Evolutionary conservation across 176 grass and related monocot species (phyloP), one percentile per base, ranked within the genome.

Genomic region (Poa pratensis): DNA sequence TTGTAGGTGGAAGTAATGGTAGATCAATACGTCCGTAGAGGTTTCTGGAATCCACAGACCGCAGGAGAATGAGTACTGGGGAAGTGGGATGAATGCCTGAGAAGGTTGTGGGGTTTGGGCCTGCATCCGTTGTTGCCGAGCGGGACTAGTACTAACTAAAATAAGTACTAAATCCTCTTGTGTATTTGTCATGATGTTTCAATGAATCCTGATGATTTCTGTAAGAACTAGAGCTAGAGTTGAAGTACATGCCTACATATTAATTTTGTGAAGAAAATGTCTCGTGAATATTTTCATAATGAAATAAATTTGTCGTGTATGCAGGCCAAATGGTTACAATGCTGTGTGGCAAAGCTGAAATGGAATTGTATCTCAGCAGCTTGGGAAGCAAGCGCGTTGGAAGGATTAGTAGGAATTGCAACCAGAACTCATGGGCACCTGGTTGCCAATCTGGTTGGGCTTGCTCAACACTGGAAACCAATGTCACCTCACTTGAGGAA

Each of bases 391-490:
- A 27, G 65, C 71, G 79, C 32, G 73, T 37, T 27, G 6, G 65
- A 57, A 90, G 73, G 80, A 66, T 91, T 63, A 94, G 86, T 78
- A 90, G 7, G 30, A 88, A 94, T 43, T 94, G 93, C 69, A 88
- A 94, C 34, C 86, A 65, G 26, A 86, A 8, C 49, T 86, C 85
- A 48, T 92, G 87, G 90, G 90, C 84, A 73, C 32, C 46, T 66
- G 90, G 93, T 54, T 94, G 93, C 67, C 90, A 92, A 86, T 83
- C 90, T 23, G 92, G 93, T 27, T 94, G 93, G 93, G 90, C 93
- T 82, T 92, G 93, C 63, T 54, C 37, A 24, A 30, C 43, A 2
- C 4, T 5, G 10, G 55, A 12, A 13, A 2, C 16, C 28, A 43
- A 45, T 9, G n/a, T 18, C 28, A 50, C 18, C 7, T 1, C 46